A percentile compares a stretch with the other conserved stretches of the same genome.
Conservation (phyloP, 106 monocot species). For the Triglochin maritima region DNA sequence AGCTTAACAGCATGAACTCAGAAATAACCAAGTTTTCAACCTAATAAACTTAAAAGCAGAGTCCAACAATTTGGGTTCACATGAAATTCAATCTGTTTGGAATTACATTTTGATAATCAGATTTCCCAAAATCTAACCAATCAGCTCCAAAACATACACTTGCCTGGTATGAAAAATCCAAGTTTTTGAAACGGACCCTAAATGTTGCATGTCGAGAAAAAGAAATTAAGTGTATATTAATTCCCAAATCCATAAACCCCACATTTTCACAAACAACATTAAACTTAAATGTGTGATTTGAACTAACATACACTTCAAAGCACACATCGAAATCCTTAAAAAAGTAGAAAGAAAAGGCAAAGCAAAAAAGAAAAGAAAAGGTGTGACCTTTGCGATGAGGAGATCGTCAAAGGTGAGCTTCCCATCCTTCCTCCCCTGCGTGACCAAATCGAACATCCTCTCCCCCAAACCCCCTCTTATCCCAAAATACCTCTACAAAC, state of each 20-base stretch:
- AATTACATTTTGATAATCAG: no score
- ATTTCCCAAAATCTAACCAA: no score
- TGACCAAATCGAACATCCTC: constrained; percentile 56
- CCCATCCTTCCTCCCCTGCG: constrained; percentile 41
- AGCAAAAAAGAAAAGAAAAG: no score
- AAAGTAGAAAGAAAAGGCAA: neutral
- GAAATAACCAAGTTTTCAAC: neutral
- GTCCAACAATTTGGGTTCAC: no score
- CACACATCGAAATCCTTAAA: neutral
- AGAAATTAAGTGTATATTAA: neutral
- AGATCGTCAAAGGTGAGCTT: constrained; percentile 78
- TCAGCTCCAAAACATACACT: no score
- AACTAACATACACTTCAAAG: neutral
- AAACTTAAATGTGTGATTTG: neutral
- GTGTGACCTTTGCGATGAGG: constrained; percentile 57
- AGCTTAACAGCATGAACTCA: neutral
- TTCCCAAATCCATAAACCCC: neutral
- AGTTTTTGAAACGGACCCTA: no score
- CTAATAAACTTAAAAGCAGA: no score
- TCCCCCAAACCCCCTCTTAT: constrained; percentile 35
- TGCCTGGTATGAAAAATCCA: no score
- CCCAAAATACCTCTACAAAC: constrained; percentile 48
- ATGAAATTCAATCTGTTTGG: no score
- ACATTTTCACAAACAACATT: neutral
- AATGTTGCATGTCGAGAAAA: no score